phyloP scores from a whole-genome alignment of 2,329 filamentous ascomycete species.

The Pyricularia pennisetigena region DNA sequence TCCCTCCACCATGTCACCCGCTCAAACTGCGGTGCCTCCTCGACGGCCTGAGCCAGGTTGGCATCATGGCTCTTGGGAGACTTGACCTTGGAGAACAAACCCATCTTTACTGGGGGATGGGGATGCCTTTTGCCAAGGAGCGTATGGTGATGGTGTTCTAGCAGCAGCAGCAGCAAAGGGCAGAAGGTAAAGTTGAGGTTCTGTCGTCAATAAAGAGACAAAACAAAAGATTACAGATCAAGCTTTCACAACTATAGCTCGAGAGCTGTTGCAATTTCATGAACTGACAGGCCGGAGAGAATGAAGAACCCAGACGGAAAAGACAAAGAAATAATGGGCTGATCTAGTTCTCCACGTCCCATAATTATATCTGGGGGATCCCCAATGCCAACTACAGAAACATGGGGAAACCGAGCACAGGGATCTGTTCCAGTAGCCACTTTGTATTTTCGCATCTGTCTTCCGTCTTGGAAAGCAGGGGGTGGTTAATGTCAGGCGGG shows the following conservation, averaged over 20 bases:
- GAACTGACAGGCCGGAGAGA: not conserved
- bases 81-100: conserved; percentile 15
- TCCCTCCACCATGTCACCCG: conserved; percentile 42
- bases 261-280: not conserved
- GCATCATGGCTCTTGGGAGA: conserved; percentile 12
- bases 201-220: not conserved
- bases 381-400: not conserved
- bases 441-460: not conserved
- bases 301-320: not conserved
- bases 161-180: not conserved
- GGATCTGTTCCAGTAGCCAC: not conserved
- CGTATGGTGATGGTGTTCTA: not conserved
- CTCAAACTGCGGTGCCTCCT: conserved; percentile 38
- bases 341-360: not conserved
- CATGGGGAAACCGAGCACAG: not conserved
- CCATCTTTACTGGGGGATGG: conserved; percentile 13
- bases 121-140: not conserved
- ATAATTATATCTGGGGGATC: not conserved
- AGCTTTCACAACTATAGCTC: not conserved
- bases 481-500: not conserved
- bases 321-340: not conserved
- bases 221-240: not conserved
- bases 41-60: conserved; percentile 21
- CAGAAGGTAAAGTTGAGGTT: not conserved
- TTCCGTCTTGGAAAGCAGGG: not conserved